phyloP scores from a whole-genome alignment of 768 basidiomycete genomes.

The Phylloporus arenicola region DNA sequence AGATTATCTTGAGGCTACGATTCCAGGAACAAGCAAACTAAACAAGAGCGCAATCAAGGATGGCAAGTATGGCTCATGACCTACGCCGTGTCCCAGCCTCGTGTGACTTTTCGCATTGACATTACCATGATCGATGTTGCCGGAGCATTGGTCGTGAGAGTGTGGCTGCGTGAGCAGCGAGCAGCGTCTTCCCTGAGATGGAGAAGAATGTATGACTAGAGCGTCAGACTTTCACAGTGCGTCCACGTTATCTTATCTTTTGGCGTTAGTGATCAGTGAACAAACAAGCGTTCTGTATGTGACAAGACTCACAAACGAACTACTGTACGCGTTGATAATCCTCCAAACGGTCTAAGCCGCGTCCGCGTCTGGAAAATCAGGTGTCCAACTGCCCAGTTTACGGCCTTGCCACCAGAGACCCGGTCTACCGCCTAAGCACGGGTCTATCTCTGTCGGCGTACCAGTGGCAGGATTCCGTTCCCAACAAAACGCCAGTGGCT shows the following conservation, averaged over 20 bases:
- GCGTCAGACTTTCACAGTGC: not conserved
- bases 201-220: not conserved
- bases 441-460: not conserved
- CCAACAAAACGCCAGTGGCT: constrained; percentile 21
- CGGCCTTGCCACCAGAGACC: constrained; percentile 38
- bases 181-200: not conserved
- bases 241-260: not conserved
- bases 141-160: not conserved
- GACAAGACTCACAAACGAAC: not conserved
- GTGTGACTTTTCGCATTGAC: not conserved
- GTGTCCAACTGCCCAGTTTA: constrained; percentile 19
- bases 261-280: not conserved
- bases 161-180: not conserved
- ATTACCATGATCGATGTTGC: not conserved
- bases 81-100: not conserved
- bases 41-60: not conserved
- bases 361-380: constrained; percentile 2
- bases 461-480: constrained; percentile 11
- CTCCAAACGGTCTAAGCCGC: not conserved
- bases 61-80: not conserved
- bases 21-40: not conserved
- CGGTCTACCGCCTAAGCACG: constrained; percentile 26
- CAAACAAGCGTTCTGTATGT: not conserved
- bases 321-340: not conserved
- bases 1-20: not conserved